These are phyloP conservation scores for Torulaspora maleeae DNA, from an alignment of 805 yeast genomes.

Conservation along the genomic window DNA sequence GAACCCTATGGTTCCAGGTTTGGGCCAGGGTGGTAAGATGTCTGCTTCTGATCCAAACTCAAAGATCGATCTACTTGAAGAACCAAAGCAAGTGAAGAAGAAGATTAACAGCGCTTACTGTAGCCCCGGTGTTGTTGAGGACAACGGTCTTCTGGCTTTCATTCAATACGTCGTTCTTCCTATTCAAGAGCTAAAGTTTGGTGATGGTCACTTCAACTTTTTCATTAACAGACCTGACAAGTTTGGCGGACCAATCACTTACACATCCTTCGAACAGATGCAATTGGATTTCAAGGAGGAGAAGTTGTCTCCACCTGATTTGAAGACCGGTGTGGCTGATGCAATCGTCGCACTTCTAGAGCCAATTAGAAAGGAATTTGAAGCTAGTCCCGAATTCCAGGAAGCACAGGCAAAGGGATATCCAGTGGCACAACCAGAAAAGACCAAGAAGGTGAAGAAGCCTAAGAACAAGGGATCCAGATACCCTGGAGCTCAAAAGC, in stretches of 20 bases:
- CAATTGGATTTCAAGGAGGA: slow-evolving; percentile 68
- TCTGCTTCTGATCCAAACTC: slow-evolving; percentile 98
- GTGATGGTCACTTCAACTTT: slow-evolving; percentile 57
- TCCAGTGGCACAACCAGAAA: slow-evolving; percentile 62
- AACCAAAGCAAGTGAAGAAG: slow-evolving; percentile 81
- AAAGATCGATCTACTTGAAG: slow-evolving; percentile 88
- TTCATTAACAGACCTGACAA: slow-evolving; percentile 88
- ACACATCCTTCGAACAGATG: slow-evolving; percentile 59
- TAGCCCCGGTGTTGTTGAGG: slow-evolving; percentile 89
- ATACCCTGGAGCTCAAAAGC: slow-evolving; percentile 64
- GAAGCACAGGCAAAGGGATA: slow-evolving; percentile 75
- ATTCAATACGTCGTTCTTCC: slow-evolving; percentile 82
- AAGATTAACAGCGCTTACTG: slow-evolving; percentile 90
- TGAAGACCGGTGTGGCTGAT: slow-evolving; percentile 86
- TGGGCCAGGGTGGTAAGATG: slow-evolving; percentile 97
- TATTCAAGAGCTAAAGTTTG: slow-evolving; percentile 69
- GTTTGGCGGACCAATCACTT: slow-evolving; percentile 90
- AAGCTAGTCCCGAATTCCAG: slow-evolving; percentile 61
- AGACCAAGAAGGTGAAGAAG: slow-evolving; percentile 64
- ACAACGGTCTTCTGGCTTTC: slow-evolving; percentile 85
- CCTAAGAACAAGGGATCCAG: slow-evolving; percentile 85
- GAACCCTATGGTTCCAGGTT: slow-evolving; percentile 99
- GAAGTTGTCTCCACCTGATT: slow-evolving; percentile 85
- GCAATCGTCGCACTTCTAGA: slow-evolving; percentile 74
- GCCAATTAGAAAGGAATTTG: slow-evolving; percentile 74